A percentile compares a stretch with the other conserved stretches of the same genome.
These are phyloP conservation scores for Eurotiales sp. DNA, from an alignment of 2,329 filamentous ascomycete species.

Conservation along the genomic window DNA sequence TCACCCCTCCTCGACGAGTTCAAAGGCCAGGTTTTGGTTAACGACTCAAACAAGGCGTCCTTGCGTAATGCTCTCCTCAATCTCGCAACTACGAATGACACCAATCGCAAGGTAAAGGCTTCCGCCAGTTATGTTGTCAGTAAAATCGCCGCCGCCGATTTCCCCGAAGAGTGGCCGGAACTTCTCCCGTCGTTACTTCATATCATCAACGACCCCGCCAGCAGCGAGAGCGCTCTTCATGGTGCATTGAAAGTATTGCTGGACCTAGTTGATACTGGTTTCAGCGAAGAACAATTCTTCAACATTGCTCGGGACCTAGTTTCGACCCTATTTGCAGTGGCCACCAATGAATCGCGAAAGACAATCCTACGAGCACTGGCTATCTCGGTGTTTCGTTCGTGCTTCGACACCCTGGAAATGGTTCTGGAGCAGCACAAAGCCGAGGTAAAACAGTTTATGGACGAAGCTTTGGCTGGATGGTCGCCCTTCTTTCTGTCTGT, in stretches of 20 bases:
- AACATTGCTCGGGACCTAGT: constrained; percentile 81
- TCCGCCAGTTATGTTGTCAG: constrained; percentile 86
- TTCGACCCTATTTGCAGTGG: constrained; percentile 76
- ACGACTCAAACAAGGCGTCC: constrained; percentile 68
- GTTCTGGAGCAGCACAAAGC: constrained; percentile 88
- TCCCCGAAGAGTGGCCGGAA: constrained; percentile 90
- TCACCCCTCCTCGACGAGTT: constrained; percentile 69
- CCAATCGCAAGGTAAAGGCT: constrained; percentile 80
- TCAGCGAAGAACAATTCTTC: constrained; percentile 95
- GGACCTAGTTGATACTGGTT: constrained; percentile 87
- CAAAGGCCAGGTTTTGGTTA: constrained; percentile 63
- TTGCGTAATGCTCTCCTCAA: constrained; percentile 72
- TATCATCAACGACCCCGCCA: constrained; percentile 63
- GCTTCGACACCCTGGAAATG: constrained; percentile 95
- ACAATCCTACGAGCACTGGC: constrained; percentile 76
- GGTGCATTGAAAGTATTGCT: constrained; percentile 83
- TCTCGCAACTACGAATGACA: constrained; percentile 68
- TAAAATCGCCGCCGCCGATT: constrained; percentile 91
- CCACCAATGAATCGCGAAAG: constrained; percentile 70
- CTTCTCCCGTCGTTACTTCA: constrained; percentile 76
- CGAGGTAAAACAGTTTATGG: constrained; percentile 83
- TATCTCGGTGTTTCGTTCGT: constrained; percentile 83
- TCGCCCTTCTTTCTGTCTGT: constrained; percentile 81
- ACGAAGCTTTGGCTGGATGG: constrained; percentile 79
- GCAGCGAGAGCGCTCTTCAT: constrained; percentile 76